Evolutionary conservation across 148 eudicot genomes (phyloP).

Genomic region (Chenopodium album): DNA sequence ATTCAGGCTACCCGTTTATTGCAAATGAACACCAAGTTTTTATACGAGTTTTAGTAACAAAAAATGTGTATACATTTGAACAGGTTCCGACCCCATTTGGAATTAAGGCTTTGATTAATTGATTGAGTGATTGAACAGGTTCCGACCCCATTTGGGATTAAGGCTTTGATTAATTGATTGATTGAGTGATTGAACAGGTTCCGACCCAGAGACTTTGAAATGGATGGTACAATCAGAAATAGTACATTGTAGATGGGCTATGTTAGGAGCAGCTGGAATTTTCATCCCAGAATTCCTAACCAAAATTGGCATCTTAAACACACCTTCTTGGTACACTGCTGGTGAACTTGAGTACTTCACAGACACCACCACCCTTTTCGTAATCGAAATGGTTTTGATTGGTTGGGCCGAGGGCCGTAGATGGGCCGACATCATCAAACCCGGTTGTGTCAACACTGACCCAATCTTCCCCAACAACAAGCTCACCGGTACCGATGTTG

Average conservation of each 20-base stretch:
- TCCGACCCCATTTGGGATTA: conserved; percentile 52
- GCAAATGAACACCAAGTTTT: not conserved
- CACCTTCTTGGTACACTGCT: conserved; percentile 98
- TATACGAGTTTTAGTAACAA: not conserved
- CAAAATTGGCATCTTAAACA: conserved; percentile 86
- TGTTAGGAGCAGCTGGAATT: conserved; percentile 95
- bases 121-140: conserved; percentile 33
- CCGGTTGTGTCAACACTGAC: conserved; percentile 89
- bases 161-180: no score
- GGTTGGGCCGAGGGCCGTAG: conserved; percentile 99
- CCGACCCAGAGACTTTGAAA: conserved; percentile 88
- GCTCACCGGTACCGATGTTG: conserved; percentile 93
- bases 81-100: conserved; percentile 73
- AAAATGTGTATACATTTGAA: not conserved
- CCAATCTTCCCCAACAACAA: conserved; percentile 98
- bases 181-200: conserved; percentile 39
- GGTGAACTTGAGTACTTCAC: conserved; percentile 95
- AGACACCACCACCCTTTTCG: conserved; percentile 87
- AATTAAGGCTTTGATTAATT: no score
- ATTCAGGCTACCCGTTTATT: no score
- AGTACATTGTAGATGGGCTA: conserved; percentile 97
- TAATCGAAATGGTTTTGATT: conserved; percentile 69
- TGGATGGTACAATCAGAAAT: conserved; percentile 87
- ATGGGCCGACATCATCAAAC: conserved; percentile 95
- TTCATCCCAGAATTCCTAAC: conserved; percentile 96